Evolutionary conservation across 2,329 filamentous ascomycete species (phyloP), one percentile per base, ranked within the genome.

Genomic region (Chrysoporthe austroafricana): DNA sequence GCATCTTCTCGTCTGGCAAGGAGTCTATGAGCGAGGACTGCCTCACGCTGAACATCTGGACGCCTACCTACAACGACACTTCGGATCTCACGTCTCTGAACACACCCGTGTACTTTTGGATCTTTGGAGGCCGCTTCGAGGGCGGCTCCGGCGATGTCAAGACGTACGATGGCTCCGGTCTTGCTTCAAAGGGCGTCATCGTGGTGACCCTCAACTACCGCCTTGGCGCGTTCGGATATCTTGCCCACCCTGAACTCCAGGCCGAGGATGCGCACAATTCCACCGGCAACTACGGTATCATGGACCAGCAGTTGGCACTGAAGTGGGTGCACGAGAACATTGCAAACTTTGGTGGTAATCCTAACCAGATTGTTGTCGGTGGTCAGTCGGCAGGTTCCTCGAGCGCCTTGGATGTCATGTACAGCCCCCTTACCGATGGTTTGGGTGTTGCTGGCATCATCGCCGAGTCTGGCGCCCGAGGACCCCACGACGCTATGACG

Each of bases 181-280:
- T 92, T 44, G 81, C 91, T 57, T 72, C 79, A 64, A 88, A 88
- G 0, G 84, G 85, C 26, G 88, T 93, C 36, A 79, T 94, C 0
- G 86, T 93, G 0, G 90, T 94, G 1, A 89, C 84, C 14, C 86
- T 92, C 77, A 94, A 93, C 77, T 94, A 94, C 74, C 88, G 91
- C 5, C 90, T 94, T 14, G 91, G 91, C 0, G 84, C 86, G 0
- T 93, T 88, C 71, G 91, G 91, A 0, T 94, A 93, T 74, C 81
- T 94, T 11, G 86, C 87, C 1, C 82, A 87, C 64, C 79, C 85
- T 18, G 84, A 90, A 72, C 73, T 71, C 71, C 84, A 86, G 2
- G 60, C 60, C 9, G 60, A 62, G 48, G 32, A 44, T 1, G 60
- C 36, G 1, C 43, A 48, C 60, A 62, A 62, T 5, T 32, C 60